Percentiles rank a stretch among this genome's conserved stretches.
These are phyloP conservation scores for Mucor piriformis DNA, from an alignment of 371 early-diverging fungal species.

Conservation along the genomic window DNA sequence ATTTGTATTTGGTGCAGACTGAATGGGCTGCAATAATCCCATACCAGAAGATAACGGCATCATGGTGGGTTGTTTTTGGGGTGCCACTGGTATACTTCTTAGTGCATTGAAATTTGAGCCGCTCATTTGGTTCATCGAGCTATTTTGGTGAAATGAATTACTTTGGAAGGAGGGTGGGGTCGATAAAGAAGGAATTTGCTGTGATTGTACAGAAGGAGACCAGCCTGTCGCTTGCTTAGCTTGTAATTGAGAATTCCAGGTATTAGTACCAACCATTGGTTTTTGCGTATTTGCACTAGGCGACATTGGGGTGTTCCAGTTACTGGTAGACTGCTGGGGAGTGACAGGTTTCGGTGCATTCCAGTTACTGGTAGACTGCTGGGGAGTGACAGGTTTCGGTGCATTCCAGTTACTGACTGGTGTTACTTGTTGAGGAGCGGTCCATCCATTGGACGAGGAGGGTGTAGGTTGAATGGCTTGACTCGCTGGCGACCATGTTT, in stretches of 20 bases:
- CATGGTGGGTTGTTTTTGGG: conserved; percentile 13
- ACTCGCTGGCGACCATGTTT: conserved; percentile 1
- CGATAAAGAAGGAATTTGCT: conserved; percentile 7
- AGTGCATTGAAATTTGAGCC: background rate
- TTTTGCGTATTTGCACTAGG: background rate
- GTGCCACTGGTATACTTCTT: background rate
- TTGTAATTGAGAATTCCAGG: conserved; percentile 1
- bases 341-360: conserved; percentile 1
- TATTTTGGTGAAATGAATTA: conserved; percentile 3
- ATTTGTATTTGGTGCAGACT: background rate
- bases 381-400: background rate
- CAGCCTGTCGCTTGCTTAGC: conserved; percentile 4
- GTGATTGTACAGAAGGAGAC: conserved; percentile 3
- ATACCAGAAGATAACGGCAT: conserved; percentile 24
- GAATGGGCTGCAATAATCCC: conserved; percentile 32
- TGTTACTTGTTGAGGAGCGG: background rate
- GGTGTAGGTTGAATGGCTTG: conserved; percentile 5
- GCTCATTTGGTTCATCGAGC: background rate
- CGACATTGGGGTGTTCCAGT: background rate
- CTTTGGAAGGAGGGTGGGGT: background rate
- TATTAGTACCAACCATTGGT: background rate
- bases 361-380: background rate
- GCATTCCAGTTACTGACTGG: background rate
- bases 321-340: background rate
- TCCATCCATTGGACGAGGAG: background rate